Percentiles rank a stretch among this genome's conserved stretches.
These are phyloP conservation scores for Arthonia radiata DNA, from an alignment of 495 filamentous ascomycete genomes.

Conservation along the genomic window DNA sequence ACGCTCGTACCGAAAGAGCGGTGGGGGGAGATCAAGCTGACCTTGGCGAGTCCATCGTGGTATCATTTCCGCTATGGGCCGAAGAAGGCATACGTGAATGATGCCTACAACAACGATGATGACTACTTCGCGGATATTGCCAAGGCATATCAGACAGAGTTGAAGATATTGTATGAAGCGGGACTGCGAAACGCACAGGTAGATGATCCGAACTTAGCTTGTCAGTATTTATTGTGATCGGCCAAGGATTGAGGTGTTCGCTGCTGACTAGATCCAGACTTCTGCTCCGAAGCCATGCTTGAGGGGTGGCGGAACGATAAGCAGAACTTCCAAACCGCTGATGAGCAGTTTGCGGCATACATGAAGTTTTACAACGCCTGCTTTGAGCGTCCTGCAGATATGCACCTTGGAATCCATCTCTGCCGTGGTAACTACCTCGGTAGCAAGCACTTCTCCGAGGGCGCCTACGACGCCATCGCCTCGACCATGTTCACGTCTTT, in stretches of 20 bases:
- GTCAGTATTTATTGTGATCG: too few relatives aligned
- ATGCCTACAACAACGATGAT: conserved; percentile 36
- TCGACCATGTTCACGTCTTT: conserved; percentile 53
- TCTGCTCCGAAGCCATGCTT: conserved; percentile 39
- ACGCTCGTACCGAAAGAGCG: conserved; percentile 29
- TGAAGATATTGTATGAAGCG: conserved; percentile 8
- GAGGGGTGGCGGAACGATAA: conserved; percentile 32
- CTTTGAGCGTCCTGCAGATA: conserved; percentile 36
- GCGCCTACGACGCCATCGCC: conserved; percentile 59
- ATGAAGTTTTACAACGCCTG: conserved; percentile 55
- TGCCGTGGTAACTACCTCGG: conserved; percentile 64
- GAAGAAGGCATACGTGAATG: conserved; percentile 38
- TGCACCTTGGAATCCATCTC: conserved; percentile 48
- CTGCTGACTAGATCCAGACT: too few relatives aligned
- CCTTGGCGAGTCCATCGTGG: conserved; percentile 46
- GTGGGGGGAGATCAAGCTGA: conserved; percentile 43
- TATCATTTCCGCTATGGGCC: conserved; percentile 51
- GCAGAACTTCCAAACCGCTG: conserved; percentile 31
- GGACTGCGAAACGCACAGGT: conserved; percentile 8
- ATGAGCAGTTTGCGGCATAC: conserved; percentile 47
- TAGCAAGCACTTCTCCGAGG: conserved; percentile 54
- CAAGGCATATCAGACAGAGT: conserved; percentile 35
- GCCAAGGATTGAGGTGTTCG: too few relatives aligned
- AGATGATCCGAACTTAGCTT: conserved; percentile 11
- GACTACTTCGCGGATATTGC: conserved; percentile 57